Evolutionary conservation across 179 eudicot species (phyloP).

Genomic region (Monotropa hypopitys): DNA sequence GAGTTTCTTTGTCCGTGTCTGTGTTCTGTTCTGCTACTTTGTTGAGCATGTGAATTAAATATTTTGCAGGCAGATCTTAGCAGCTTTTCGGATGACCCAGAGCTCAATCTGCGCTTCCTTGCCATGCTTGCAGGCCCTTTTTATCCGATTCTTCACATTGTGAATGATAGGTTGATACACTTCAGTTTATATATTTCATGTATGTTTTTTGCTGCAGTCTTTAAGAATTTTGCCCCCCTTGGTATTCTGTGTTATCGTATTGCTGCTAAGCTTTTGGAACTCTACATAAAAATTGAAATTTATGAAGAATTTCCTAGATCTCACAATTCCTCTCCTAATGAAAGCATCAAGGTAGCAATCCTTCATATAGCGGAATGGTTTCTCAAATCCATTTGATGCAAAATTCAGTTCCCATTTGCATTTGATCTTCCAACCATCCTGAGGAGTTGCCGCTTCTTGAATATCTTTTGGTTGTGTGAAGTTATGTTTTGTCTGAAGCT

Average conservation of each 20-base stretch:
- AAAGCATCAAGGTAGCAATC: neutral
- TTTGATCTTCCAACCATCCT: neutral
- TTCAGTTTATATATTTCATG: neutral
- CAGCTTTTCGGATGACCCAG: slow-evolving; percentile 49
- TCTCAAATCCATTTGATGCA: neutral
- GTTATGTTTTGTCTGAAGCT: neutral
- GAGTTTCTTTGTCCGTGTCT: neutral
- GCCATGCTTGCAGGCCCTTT: slow-evolving; percentile 79
- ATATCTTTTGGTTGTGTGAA: neutral
- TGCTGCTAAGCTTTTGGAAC: neutral
- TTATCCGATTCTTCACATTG: slow-evolving; percentile 58
- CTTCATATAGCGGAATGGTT: neutral
- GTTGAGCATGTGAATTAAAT: slow-evolving; percentile 1
- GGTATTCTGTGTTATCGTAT: neutral
- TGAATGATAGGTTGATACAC: slow-evolving; percentile 43
- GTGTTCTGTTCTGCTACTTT: neutral
- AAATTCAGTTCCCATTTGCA: neutral
- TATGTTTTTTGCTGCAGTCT: neutral
- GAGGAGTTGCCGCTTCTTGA: neutral
- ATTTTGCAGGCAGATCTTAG: slow-evolving; percentile 56
- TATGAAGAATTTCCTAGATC: neutral
- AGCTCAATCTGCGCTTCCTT: slow-evolving; percentile 48
- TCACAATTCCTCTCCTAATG: neutral
- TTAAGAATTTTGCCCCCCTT: neutral
- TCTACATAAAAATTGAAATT: neutral